Conservation (phyloP, 139 green algal species). For the Tetraselmis chui region DNA sequence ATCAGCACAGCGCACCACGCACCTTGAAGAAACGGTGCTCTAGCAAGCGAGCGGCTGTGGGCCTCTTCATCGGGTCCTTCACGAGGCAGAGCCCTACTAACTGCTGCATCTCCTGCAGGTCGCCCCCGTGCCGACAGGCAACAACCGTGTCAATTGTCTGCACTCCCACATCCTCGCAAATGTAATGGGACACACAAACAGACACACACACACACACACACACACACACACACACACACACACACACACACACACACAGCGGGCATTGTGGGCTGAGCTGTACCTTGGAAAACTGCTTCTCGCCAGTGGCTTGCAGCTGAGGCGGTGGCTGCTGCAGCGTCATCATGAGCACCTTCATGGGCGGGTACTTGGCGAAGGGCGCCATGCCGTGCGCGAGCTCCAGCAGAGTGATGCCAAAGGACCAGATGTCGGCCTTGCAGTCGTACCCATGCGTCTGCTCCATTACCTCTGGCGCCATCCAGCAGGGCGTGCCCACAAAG, state of each 20-base stretch:
- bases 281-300: slow-evolving; percentile 75
- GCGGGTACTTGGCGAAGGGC: slow-evolving; percentile 96
- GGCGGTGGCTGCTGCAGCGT: slow-evolving; percentile 95
- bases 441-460: slow-evolving; percentile 84
- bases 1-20: no score
- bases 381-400: slow-evolving; percentile 97
- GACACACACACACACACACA: no score
- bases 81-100: slow-evolving; percentile 91
- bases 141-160: slow-evolving; percentile 5
- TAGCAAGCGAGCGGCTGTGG: slow-evolving; percentile 85
- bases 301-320: slow-evolving; percentile 61
- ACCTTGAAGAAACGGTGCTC: slow-evolving; percentile 98
- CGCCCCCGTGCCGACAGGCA: not conserved
- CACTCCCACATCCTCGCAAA: not conserved
- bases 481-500: slow-evolving; percentile 89
- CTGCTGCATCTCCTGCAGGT: slow-evolving; percentile 76
- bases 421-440: slow-evolving; percentile 94
- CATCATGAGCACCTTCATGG: slow-evolving; percentile 97
- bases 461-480: slow-evolving; percentile 99
- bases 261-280: not conserved
- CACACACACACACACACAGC: slow-evolving; percentile 1
- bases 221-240: not conserved
- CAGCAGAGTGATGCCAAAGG: slow-evolving; percentile 95
- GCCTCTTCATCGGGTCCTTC: slow-evolving; percentile 86
- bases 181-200: no score